phyloP scores from a whole-genome alignment of 2,329 filamentous ascomycete species.

The Trichophyton mentagrophytes region DNA sequence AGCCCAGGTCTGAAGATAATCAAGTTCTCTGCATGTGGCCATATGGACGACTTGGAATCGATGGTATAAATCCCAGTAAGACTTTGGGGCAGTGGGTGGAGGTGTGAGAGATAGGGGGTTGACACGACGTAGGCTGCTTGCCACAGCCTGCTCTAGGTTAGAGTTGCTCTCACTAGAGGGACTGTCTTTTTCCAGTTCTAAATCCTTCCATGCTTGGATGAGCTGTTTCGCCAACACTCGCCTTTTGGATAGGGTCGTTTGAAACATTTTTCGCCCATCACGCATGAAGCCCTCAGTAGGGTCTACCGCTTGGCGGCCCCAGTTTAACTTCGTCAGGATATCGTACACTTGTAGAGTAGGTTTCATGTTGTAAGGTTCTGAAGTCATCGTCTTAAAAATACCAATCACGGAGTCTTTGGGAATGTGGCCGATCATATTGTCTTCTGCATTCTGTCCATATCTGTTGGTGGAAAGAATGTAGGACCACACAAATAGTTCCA shows the following conservation, averaged over 20 bases:
- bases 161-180: not conserved
- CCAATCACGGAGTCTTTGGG: conserved; percentile 34
- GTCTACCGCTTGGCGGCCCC: conserved; percentile 13
- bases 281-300: conserved; percentile 20
- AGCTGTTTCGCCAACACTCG: conserved; percentile 8
- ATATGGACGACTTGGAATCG: conserved; percentile 7
- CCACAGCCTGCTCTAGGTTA: no score
- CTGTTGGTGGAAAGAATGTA: conserved; percentile 43
- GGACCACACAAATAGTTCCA: conserved; percentile 54
- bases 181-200: not conserved
- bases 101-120: not conserved
- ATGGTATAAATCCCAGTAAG: conserved; percentile 11
- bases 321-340: conserved; percentile 22
- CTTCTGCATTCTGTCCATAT: conserved; percentile 22
- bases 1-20: conserved; percentile 13
- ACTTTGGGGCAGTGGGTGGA: not conserved
- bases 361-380: conserved; percentile 42
- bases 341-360: conserved; percentile 47
- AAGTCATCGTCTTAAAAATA: conserved; percentile 49
- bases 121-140: not conserved
- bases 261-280: conserved; percentile 21
- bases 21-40: conserved; percentile 7
- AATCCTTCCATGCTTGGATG: not conserved
- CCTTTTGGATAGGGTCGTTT: conserved; percentile 19
- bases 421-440: conserved; percentile 24